phyloP scores from a whole-genome alignment of 169 alveolate genomes.

The Plasmodium berghei region DNA sequence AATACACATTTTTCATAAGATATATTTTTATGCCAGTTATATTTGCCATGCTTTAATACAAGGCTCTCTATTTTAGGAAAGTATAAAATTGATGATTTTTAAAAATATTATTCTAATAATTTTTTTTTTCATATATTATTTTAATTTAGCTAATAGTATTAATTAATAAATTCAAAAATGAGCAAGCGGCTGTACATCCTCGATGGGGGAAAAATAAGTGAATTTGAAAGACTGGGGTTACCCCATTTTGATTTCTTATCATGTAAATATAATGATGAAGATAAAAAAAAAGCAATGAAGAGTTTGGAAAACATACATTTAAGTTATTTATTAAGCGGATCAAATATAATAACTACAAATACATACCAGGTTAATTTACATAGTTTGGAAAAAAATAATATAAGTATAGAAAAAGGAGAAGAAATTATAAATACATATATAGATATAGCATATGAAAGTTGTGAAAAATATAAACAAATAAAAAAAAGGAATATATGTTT shows the following conservation, averaged over 20 bases:
- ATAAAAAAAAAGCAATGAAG: conserved; percentile 11
- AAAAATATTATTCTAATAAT: no score
- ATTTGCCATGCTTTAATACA: no score
- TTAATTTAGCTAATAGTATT: no score
- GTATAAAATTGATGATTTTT: no score
- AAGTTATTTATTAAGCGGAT: conserved; percentile 46
- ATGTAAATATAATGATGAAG: background rate
- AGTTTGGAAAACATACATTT: conserved; percentile 38
- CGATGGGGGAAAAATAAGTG: conserved; percentile 63
- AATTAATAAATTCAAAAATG: background rate
- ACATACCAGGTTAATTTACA: conserved; percentile 58
- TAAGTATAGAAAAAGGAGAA: conserved; percentile 44
- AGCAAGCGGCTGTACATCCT: conserved; percentile 23
- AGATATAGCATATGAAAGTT: conserved; percentile 47
- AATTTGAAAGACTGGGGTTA: conserved; percentile 28
- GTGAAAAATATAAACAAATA: conserved; percentile 24
- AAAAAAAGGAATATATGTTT: background rate
- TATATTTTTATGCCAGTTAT: no score
- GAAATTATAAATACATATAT: conserved; percentile 37
- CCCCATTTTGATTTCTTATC: conserved; percentile 48
- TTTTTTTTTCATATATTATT: no score
- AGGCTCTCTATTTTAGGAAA: no score
- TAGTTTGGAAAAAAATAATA: conserved; percentile 28
- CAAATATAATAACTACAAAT: conserved; percentile 37
- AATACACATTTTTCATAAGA: no score